These are phyloP conservation scores for Venturiaceae sp. DNA, from an alignment of 2,329 filamentous ascomycete genomes.

Conservation along the genomic window DNA sequence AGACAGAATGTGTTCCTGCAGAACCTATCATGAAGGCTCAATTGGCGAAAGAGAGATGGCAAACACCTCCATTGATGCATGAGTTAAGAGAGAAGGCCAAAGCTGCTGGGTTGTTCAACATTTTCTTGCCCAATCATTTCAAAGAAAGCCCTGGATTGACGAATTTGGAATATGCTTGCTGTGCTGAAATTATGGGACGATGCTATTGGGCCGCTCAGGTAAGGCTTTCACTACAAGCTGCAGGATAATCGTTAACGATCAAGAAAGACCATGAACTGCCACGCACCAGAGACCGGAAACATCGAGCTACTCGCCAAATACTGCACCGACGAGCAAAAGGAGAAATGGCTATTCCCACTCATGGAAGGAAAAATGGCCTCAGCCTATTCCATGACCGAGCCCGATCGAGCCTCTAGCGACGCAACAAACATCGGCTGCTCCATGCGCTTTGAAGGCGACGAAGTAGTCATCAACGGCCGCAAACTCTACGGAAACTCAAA, in stretches of 20 bases:
- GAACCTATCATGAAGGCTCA: conserved; percentile 34
- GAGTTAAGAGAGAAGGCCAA: conserved; percentile 33
- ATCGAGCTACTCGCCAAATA: conserved; percentile 45
- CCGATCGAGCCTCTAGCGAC: conserved; percentile 39
- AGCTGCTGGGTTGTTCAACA: conserved; percentile 27
- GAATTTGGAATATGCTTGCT: conserved; percentile 36
- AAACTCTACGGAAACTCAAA: conserved; percentile 32
- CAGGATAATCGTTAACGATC: background rate
- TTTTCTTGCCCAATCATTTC: conserved; percentile 32
- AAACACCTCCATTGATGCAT: conserved; percentile 30
- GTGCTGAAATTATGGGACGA: conserved; percentile 36
- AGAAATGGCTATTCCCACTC: conserved; percentile 39
- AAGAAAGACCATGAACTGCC: conserved; percentile 32
- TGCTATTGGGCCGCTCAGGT: conserved; percentile 36
- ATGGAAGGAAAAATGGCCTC: conserved; percentile 39
- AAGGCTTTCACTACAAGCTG: background rate
- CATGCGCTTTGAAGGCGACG: conserved; percentile 25
- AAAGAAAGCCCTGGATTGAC: conserved; percentile 33
- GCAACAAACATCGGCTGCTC: conserved; percentile 35
- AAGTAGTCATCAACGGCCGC: conserved; percentile 31
- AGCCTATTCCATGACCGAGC: conserved; percentile 43
- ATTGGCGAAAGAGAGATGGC: conserved; percentile 23
- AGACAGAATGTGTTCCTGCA: conserved; percentile 33
- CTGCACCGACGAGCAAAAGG: conserved; percentile 39
- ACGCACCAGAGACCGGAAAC: conserved; percentile 41